Evolutionary conservation across 805 yeast species (phyloP), one percentile per base, ranked within the genome.

Genomic region (Starmerella powellii): DNA sequence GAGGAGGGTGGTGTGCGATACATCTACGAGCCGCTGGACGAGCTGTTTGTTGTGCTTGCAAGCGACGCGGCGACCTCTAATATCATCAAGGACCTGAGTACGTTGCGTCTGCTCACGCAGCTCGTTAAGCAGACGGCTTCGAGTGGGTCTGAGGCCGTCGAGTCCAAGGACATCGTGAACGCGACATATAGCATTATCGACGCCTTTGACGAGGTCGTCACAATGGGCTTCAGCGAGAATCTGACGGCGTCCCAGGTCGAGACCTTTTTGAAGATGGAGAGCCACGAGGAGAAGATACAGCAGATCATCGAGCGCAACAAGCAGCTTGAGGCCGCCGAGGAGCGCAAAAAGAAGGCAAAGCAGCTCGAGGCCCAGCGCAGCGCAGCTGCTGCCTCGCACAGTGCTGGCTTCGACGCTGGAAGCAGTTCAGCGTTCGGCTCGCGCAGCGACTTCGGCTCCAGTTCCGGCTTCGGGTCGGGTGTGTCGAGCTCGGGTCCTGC

Each of bases 261-360:
- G 61, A 83, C 93, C 11, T 88, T 83, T 64, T 68, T 91, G 66
- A 88, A 85, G 59, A 88, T 91, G 97, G 97, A 91, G 64, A 82
- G 94, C 31, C 96, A 91, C 61, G 98, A 91, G 65, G 99, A 91
- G 66, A 88, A 84, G 69, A 88, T 93, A 58, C 97, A 91, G 68
- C 96, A 91, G 61, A 87, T 91, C 60, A 91, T 91, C 56, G 97
- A 85, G 65, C 78, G 87, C 62, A 91, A 91, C 68, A 91, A 91
- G 66, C 98, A 91, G 65, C 67, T 83, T 56, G 98, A 88, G 63
- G 98, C 98, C 31, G 78, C 84, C 42, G 98, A 91, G 65, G 95
- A 88, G 64, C 80, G 97, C 64, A 88, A 88, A 66, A 81, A 93
- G 64, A 78, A 84, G 60, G 96, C 97, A 38, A 84, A 81, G 62